Evolutionary conservation across 2,329 filamentous ascomycete species (phyloP), one percentile per base, ranked within the genome.

Genomic region (Cytospora leucostoma): DNA sequence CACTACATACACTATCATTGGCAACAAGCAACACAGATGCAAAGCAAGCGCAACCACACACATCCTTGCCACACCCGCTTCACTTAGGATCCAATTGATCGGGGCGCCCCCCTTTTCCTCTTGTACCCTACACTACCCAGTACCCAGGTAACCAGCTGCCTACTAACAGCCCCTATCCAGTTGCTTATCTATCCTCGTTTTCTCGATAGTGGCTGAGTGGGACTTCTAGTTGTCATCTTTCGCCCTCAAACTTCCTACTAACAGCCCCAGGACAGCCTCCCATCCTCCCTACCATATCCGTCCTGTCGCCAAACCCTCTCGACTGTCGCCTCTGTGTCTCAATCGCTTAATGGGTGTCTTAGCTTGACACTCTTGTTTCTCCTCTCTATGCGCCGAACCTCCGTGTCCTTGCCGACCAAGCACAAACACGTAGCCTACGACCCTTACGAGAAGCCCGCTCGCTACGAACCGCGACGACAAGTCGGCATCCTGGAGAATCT

Each of bases 371-470:
- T 51, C 52, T 59, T 38, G 58, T 52, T 56, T 56, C n/a, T 35
- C 37, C 49, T 53, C 59, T 60, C 56, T 75, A 89, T 89, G 86
- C 83, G 85, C 81, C 86, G 84, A 78, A 84, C 84, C 74, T 87
- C 85, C 67, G 83, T 87, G 66, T 87, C 86, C 72, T 75, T 87
- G 74, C 84, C 85, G 74, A 87, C 83, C 44, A 84, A 85, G 77
- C 64, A 66, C 51, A 61, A 61, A 40, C 82, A 85, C 72, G 75
- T 79, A 72, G 80, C 78, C 70, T 78, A 80, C 82, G 86, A 89
- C 72, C 85, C 84, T 67, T 77, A 85, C 84, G 86, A 89, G 76
- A 89, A 89, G 73, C 81, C 82, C 70, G 84, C 79, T 71, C 83
- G 86, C 71, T 88, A 88, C 67, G 75, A 78, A 70, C 76, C 79